Base-by-base conservation (phyloP, 352 stramenopile genomes). In the Globisporangium takayamanum region DNA sequence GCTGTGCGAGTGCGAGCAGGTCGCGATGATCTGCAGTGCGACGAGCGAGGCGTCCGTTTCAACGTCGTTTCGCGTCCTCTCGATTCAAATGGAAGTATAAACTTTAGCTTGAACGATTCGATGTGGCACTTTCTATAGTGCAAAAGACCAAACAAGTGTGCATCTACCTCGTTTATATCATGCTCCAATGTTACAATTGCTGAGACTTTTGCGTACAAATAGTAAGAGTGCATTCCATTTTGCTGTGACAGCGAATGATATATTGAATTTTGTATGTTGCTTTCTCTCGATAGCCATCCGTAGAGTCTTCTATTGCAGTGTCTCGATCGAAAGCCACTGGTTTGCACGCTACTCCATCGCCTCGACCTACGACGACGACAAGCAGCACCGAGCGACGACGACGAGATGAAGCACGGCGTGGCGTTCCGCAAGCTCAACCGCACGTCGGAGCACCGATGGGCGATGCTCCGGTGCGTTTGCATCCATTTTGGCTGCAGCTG, bases 391-490 rank as follows among this genome's bases (percentile, higher is more conserved):
- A 50, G 42, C 30, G 15, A 18, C 39, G 60, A 26, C 53, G 57
- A 39, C 33, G 61, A 44, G 5, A 96, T 95, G 81, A 94, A 88
- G 77, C 80, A 96, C 61, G 66, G 85, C 57, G 68, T 94, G 18
- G 77, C 77, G 28, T 92, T 94, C 72, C 87, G 88, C 62, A 96
- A 96, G 79, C 84, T 99, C 50, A 95, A 96, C 67, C 81, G 94
- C 62, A 96, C 89, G 49, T 87, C 90, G 55, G 68, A 82, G 54
- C 96, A 99, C 82, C 94, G 96, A 84, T 97, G 89, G 86, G 95
- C 95, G 51, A 97, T 99, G 93, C 80, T 99, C 12, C 88, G 95
- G 78, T 92, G 74, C 61, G 76, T 80, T 7, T 37, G 14, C 41
- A 18, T 47, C 18, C 2, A 22, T 47, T 47, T 47, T 47, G 14